Conservation (phyloP, 2,329 filamentous ascomycete species). For the Penicillium nordicum region DNA sequence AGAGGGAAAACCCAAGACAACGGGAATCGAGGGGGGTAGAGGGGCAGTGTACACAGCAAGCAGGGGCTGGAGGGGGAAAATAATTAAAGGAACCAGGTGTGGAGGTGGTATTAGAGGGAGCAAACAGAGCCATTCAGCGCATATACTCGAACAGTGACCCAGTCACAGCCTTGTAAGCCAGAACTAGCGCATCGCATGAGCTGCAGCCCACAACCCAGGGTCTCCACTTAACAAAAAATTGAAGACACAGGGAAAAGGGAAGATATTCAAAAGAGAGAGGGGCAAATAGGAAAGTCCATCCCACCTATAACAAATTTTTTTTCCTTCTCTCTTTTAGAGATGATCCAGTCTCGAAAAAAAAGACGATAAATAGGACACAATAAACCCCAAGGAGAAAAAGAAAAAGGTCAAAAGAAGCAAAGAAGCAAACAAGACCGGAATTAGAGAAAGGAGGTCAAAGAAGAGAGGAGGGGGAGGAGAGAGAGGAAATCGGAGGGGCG, state of each 20-base stretch:
- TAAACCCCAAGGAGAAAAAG: neutral
- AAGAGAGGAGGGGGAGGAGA: slow-evolving; percentile 5
- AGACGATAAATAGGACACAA: neutral
- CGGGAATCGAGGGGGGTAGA: neutral
- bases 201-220: slow-evolving; percentile 1
- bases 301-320: slow-evolving; percentile 13
- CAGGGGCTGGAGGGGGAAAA: neutral
- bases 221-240: neutral
- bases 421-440: neutral
- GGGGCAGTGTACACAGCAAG: neutral
- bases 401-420: neutral
- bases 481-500: slow-evolving; percentile 9
- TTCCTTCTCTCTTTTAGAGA: neutral
- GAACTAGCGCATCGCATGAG: slow-evolving; percentile 2
- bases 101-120: neutral
- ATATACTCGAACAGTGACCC: neutral
- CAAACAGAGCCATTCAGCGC: slow-evolving; percentile 1
- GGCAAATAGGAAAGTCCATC: slow-evolving; percentile 5
- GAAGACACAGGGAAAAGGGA: neutral
- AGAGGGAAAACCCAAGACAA: neutral
- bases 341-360: neutral
- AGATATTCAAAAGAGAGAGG: neutral
- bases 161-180: neutral
- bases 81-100: neutral
- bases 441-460: neutral